Evolutionary conservation across 228 moss, liverwort and hornwort species (phyloP).

Genomic region (Sphagnum fallax): DNA sequence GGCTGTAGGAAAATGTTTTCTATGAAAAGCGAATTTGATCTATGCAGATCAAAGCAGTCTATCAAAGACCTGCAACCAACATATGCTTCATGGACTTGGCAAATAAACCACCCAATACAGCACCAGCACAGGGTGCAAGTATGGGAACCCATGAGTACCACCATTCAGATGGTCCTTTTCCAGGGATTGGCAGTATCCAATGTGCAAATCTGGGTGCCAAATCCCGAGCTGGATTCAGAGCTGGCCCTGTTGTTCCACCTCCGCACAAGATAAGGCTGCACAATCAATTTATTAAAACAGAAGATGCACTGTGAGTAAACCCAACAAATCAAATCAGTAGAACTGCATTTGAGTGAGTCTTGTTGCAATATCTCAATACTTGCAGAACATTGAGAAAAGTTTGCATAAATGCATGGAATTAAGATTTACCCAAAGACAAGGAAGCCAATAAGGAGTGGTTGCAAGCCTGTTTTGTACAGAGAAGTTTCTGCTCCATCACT

Average conservation of each 20-base stretch:
- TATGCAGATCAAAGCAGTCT: too few relatives aligned
- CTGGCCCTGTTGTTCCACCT: conserved; percentile 49
- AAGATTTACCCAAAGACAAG: conserved; percentile 33
- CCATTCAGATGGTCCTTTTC: conserved; percentile 46
- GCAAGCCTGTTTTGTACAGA: conserved; percentile 18
- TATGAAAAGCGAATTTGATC: too few relatives aligned
- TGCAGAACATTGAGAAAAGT: too few relatives aligned
- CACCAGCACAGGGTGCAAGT: conserved; percentile 31
- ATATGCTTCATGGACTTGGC: conserved; percentile 21
- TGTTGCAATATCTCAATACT: too few relatives aligned
- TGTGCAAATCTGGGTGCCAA: conserved; percentile 33
- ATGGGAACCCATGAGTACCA: conserved; percentile 46
- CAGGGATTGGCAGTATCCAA: conserved; percentile 44
- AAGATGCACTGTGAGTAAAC: too few relatives aligned
- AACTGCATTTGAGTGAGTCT: too few relatives aligned
- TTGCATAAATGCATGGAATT: too few relatives aligned
- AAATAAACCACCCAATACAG: conserved; percentile 25
- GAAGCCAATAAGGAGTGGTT: conserved; percentile 24
- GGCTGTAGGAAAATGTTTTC: too few relatives aligned
- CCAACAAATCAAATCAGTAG: too few relatives aligned
- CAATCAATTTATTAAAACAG: not conserved
- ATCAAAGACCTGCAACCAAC: conserved; percentile 3
- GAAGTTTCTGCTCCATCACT: conserved; percentile 1
- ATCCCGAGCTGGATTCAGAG: conserved; percentile 42
- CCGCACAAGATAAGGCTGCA: conserved; percentile 47